These are phyloP conservation scores for Sarocladiaceae sp. DNA, from an alignment of 2,329 filamentous ascomycete species.

Conservation along the genomic window DNA sequence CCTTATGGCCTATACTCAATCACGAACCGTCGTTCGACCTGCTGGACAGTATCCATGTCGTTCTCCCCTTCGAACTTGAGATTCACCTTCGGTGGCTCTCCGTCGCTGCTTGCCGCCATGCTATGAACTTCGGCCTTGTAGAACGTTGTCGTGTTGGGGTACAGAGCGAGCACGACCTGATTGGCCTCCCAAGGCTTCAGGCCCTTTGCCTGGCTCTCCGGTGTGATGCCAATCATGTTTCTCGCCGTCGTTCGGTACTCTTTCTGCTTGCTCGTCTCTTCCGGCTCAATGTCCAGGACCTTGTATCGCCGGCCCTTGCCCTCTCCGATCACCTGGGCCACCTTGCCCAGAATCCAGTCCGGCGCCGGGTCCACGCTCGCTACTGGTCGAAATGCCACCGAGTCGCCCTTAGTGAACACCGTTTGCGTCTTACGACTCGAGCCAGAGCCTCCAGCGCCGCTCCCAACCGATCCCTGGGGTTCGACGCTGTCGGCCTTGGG, in stretches of 20 bases:
- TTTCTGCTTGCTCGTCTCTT: conserved; percentile 59
- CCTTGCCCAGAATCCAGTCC: conserved; percentile 72
- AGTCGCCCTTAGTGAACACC: conserved; percentile 54
- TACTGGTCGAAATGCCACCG: conserved; percentile 57
- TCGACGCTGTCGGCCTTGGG: conserved; percentile 51
- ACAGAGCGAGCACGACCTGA: conserved; percentile 69
- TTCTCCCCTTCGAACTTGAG: conserved; percentile 78
- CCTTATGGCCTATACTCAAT: conserved; percentile 55
- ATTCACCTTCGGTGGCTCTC: conserved; percentile 40
- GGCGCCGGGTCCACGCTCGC: conserved; percentile 18
- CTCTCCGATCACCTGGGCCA: conserved; percentile 68
- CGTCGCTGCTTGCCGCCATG: conserved; percentile 35
- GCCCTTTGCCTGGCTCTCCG: conserved; percentile 32
- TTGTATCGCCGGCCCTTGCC: conserved; percentile 73
- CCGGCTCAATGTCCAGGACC: conserved; percentile 73
- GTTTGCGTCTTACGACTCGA: conserved; percentile 40
- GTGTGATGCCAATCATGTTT: conserved; percentile 71
- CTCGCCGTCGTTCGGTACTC: conserved; percentile 66
- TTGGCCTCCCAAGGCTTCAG: conserved; percentile 58
- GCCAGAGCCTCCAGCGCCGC: conserved; percentile 11
- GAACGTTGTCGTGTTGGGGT: conserved; percentile 79
- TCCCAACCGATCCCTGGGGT: conserved; percentile 33
- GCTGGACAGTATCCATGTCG: conserved; percentile 64
- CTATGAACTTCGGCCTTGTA: conserved; percentile 79
- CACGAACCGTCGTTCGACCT: conserved; percentile 70